These are phyloP conservation scores for Verticillium zaregamsianum DNA, from an alignment of 2,329 filamentous ascomycete species.

Conservation along the genomic window DNA sequence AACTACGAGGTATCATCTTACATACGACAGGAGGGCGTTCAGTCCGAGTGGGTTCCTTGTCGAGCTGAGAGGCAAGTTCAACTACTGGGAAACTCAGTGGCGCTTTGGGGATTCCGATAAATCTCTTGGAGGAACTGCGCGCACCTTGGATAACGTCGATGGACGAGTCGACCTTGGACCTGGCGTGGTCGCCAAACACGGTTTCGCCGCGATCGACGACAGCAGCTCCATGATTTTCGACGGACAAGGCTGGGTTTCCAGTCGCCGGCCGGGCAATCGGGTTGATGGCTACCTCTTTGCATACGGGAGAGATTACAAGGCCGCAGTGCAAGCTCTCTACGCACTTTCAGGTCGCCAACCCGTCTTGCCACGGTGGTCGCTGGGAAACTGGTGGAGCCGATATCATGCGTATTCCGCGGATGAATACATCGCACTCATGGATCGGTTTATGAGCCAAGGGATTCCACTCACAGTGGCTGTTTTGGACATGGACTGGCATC, in stretches of 20 bases:
- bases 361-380: slow-evolving; percentile 49
- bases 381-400: slow-evolving; percentile 64
- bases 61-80: slow-evolving; percentile 35
- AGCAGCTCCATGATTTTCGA: slow-evolving; percentile 53
- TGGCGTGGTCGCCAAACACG: slow-evolving; percentile 46
- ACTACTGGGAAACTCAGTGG: slow-evolving; percentile 40
- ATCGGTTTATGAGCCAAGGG: slow-evolving; percentile 43
- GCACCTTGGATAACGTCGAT: slow-evolving; percentile 51
- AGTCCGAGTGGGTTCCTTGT: slow-evolving; percentile 43
- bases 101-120: slow-evolving; percentile 41
- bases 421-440: slow-evolving; percentile 55
- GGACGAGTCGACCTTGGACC: slow-evolving; percentile 44
- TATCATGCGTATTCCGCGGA: slow-evolving; percentile 54
- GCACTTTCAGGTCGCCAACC: slow-evolving; percentile 53
- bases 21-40: slow-evolving; percentile 55
- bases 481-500: slow-evolving; percentile 65
- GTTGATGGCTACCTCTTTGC: slow-evolving; percentile 57
- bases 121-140: slow-evolving; percentile 39
- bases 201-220: slow-evolving; percentile 51
- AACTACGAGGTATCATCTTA: slow-evolving; percentile 50
- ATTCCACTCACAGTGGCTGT: slow-evolving; percentile 58
- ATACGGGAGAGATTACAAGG: slow-evolving; percentile 53
- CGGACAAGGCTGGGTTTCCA: slow-evolving; percentile 45
- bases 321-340: slow-evolving; percentile 50
- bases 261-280: slow-evolving; percentile 39